Conservation (phyloP, 108 stramenopile genomes). For the Discostella pseudostelligera region DNA sequence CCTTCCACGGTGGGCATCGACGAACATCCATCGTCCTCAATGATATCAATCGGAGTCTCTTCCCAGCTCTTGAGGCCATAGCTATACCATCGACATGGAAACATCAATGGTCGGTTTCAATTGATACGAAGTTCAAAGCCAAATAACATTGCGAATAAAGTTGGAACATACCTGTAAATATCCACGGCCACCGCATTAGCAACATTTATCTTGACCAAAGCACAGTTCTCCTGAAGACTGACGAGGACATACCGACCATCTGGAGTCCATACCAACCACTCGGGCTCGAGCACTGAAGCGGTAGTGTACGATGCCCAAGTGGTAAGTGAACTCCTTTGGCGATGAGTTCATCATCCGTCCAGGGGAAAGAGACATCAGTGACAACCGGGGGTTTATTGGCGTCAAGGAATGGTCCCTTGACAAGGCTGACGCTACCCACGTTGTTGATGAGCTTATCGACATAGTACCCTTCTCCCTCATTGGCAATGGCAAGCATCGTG, state of each 20-base stretch:
- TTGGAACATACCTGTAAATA: constrained; percentile 18
- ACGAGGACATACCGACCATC: constrained; percentile 46
- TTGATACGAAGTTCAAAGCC: too few relatives aligned
- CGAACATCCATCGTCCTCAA: constrained; percentile 50
- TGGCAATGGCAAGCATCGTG: constrained; percentile 49
- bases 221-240: constrained; percentile 58
- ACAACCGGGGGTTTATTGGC: constrained; percentile 10
- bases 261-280: constrained; percentile 45
- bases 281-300: constrained; percentile 45
- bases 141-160: neutral
- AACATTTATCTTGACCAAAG: constrained; percentile 43
- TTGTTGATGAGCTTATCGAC: constrained; percentile 28
- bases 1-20: constrained; percentile 33
- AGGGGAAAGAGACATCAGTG: constrained; percentile 28
- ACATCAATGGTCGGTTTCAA: too few relatives aligned
- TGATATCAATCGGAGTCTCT: constrained; percentile 41
- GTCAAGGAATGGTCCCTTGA: constrained; percentile 16
- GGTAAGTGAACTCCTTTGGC: constrained; percentile 42
- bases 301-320: constrained; percentile 36
- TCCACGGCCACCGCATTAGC: constrained; percentile 35
- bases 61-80: constrained; percentile 51
- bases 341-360: constrained; percentile 44
- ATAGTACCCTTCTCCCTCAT: constrained; percentile 48
- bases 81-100: neutral
- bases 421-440: constrained; percentile 20